These are phyloP conservation scores for Coprinellus micaceus DNA, from an alignment of 768 basidiomycete genomes.

Conservation along the genomic window DNA sequence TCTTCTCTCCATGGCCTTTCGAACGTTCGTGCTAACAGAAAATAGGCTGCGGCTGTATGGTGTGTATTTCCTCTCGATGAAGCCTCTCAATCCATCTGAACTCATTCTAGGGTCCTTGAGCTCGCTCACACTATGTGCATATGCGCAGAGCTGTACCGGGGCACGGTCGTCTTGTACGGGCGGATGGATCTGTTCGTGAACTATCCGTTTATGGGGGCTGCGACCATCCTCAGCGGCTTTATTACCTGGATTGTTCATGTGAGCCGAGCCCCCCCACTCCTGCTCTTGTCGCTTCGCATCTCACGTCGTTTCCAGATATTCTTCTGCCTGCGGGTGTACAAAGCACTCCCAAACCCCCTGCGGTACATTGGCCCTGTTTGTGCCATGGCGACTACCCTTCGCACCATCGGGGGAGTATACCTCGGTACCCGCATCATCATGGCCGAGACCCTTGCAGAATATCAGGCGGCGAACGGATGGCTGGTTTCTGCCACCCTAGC, in stretches of 20 bases:
- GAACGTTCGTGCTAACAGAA: no score
- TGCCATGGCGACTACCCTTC: background rate
- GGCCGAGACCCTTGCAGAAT: background rate
- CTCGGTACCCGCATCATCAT: background rate
- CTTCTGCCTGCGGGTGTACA: slow-evolving; percentile 7
- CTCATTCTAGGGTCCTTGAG: slow-evolving; percentile 16
- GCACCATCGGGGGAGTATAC: background rate
- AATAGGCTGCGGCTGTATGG: background rate
- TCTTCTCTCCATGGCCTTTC: no score
- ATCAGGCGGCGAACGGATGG: background rate
- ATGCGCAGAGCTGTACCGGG: slow-evolving; percentile 17
- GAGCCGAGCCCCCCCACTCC: background rate
- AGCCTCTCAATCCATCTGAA: background rate
- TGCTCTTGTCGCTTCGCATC: background rate
- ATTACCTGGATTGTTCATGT: slow-evolving; percentile 12
- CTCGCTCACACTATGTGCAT: slow-evolving; percentile 19
- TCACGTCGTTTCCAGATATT: slow-evolving; percentile 3
- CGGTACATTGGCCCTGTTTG: slow-evolving; percentile 6
- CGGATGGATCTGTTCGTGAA: background rate
- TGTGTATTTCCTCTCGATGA: background rate
- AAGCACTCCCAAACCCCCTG: slow-evolving; percentile 8
- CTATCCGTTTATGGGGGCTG: slow-evolving; percentile 11
- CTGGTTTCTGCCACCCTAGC: background rate
- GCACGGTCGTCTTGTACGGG: slow-evolving; percentile 15
- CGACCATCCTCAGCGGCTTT: slow-evolving; percentile 10